phyloP scores from a whole-genome alignment of 306 rosid genomes.

The Castanospermum australe region DNA sequence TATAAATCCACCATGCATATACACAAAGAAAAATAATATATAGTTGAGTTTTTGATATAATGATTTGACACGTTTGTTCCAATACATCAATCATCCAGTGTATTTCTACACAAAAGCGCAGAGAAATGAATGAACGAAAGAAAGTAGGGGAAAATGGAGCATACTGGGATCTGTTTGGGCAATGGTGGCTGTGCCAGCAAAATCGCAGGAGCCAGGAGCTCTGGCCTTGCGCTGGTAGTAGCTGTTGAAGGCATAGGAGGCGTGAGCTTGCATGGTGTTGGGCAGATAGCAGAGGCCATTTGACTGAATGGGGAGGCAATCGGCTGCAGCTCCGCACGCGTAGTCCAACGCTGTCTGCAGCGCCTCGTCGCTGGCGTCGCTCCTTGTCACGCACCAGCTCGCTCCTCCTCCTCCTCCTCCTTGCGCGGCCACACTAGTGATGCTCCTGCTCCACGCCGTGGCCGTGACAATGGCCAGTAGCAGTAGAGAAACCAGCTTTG shows the following conservation, averaged over 20 bases:
- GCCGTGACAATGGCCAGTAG: background rate
- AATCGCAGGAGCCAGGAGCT: constrained; percentile 83
- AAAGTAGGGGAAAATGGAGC: background rate
- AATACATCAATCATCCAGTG: too few relatives aligned
- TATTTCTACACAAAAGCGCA: too few relatives aligned
- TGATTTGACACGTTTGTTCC: too few relatives aligned
- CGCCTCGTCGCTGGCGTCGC: constrained; percentile 55
- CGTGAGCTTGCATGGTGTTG: constrained; percentile 86
- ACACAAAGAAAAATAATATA: background rate
- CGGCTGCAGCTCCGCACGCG: constrained; percentile 76
- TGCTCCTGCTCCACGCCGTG: background rate
- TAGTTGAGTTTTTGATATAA: too few relatives aligned
- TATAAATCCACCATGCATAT: background rate
- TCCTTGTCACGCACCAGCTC: constrained; percentile 80
- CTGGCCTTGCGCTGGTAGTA: constrained; percentile 55
- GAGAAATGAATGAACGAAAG: background rate
- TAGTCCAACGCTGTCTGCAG: constrained; percentile 80
- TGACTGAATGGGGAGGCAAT: constrained; percentile 61
- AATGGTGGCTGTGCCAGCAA: constrained; percentile 73
- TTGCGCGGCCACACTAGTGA: background rate
- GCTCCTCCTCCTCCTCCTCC: constrained; percentile 31
- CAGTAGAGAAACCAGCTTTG: background rate
- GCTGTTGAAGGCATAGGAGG: constrained; percentile 93
- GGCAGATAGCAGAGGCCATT: constrained; percentile 82
- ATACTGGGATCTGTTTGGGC: constrained; percentile 86